Evolutionary conservation across 805 yeast species (phyloP).

Genomic region (Candida ipomoeae): DNA sequence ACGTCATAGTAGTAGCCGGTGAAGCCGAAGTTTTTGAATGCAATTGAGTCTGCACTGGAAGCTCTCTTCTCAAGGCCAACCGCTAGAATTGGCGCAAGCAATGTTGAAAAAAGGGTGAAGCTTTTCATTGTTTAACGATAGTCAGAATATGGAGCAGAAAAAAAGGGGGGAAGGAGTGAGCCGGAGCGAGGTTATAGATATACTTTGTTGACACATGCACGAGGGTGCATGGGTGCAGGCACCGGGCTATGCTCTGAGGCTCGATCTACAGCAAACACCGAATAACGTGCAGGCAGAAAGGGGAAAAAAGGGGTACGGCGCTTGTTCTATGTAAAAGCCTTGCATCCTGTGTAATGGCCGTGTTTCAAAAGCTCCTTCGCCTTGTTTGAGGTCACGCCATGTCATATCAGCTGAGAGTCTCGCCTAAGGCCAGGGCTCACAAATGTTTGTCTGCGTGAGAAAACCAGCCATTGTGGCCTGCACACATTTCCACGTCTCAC

Average conservation of each 20-base stretch:
- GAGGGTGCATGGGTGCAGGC: background rate
- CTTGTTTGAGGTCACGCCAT: too few species aligned
- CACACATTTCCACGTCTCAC: background rate
- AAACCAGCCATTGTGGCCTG: background rate
- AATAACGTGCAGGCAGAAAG: background rate
- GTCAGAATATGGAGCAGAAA: background rate
- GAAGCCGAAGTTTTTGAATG: constrained; percentile 54
- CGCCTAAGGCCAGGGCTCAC: background rate
- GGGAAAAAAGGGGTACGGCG: too few species aligned
- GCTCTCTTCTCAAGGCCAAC: constrained; percentile 2
- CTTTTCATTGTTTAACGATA: background rate
- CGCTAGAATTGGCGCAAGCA: constrained; percentile 5
- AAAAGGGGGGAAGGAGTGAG: background rate
- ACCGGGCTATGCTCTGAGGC: background rate
- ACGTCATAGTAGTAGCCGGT: constrained; percentile 51
- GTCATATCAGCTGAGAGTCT: background rate
- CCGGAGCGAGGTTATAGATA: background rate
- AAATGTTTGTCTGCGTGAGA: background rate
- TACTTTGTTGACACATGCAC: constrained; percentile 1
- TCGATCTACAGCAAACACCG: background rate
- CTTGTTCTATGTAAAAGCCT: too few species aligned
- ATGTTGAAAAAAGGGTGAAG: constrained; percentile 3
- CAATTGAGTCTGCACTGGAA: constrained; percentile 31
- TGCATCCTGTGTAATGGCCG: too few species aligned
- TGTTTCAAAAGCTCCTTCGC: too few species aligned